phyloP scores from a whole-genome alignment of 2,329 filamentous ascomycete species.

The Penicillium vulpinum region DNA sequence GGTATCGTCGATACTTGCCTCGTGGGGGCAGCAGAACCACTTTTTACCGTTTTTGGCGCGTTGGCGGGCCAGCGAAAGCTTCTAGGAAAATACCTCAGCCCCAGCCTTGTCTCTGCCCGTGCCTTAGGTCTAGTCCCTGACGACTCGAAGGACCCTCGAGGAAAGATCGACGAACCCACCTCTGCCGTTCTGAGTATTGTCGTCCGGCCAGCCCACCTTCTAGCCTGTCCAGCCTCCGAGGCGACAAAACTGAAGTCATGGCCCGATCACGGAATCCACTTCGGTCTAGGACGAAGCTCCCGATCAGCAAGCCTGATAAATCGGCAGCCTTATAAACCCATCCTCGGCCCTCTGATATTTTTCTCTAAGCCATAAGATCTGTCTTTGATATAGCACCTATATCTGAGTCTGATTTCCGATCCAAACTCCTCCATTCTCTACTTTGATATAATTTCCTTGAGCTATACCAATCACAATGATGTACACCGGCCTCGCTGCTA shows the following conservation, averaged over 20 bases:
- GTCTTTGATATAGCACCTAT: constrained; percentile 4
- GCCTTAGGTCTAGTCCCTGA: background rate
- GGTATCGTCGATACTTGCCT: constrained; percentile 17
- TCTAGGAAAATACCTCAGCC: constrained; percentile 8
- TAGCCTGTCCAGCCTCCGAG: constrained; percentile 5
- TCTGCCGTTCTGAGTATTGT: background rate
- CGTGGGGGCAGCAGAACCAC: constrained; percentile 1
- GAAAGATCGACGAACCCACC: constrained; percentile 16
- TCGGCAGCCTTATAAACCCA: constrained; percentile 16
- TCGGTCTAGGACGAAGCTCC: constrained; percentile 3
- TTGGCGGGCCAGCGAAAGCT: constrained; percentile 8
- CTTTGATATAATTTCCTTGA: background rate
- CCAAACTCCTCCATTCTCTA: background rate
- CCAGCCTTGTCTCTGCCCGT: background rate
- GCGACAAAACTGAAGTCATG: constrained; percentile 17
- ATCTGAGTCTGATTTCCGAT: background rate
- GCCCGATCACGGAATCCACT: constrained; percentile 18
- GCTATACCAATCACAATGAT: constrained; percentile 16
- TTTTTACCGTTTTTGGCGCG: background rate
- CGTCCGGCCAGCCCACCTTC: background rate
- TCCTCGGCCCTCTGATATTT: background rate
- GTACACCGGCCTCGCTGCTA: constrained; percentile 16
- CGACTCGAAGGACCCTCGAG: background rate
- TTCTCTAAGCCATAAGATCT: background rate
- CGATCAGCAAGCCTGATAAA: background rate